These are phyloP conservation scores for Pseudoscleropodium purum DNA, from an alignment of 225 moss, liverwort and hornwort genomes.

Conservation along the genomic window DNA sequence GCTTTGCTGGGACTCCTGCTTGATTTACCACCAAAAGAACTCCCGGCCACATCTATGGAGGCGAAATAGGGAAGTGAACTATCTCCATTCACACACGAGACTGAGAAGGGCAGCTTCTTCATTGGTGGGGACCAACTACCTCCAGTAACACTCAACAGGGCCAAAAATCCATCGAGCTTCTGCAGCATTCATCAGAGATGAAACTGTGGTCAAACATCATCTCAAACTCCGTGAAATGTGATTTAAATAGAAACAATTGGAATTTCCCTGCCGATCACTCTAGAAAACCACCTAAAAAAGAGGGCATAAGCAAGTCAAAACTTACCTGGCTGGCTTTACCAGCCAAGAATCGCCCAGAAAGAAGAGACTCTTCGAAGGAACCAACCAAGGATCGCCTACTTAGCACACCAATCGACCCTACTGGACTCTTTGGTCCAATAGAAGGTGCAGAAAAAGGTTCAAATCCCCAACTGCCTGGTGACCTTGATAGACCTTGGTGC, in stretches of 20 bases:
- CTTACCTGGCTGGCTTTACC: constrained; percentile 82
- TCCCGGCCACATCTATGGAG: constrained; percentile 73
- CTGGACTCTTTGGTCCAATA: constrained; percentile 52
- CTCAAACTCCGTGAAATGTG: neutral
- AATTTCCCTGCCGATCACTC: neutral
- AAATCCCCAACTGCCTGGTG: constrained; percentile 42
- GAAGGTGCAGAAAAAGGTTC: constrained; percentile 54
- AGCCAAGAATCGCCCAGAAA: constrained; percentile 90
- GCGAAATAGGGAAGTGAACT: constrained; percentile 88
- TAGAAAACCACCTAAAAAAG: neutral
- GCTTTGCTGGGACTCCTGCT: constrained; percentile 39
- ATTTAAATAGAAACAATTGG: neutral
- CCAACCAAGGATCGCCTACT: constrained; percentile 86
- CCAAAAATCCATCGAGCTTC: constrained; percentile 89
- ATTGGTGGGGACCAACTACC: constrained; percentile 72
- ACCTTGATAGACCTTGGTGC: constrained; percentile 23
- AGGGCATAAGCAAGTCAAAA: neutral
- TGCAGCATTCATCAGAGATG: constrained; percentile 17
- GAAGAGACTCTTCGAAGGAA: constrained; percentile 96
- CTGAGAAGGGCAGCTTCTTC: constrained; percentile 81
- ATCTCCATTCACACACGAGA: constrained; percentile 91
- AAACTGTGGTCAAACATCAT: neutral
- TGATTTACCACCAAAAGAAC: constrained; percentile 29
- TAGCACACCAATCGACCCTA: constrained; percentile 45
- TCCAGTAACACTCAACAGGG: constrained; percentile 82